Percentiles rank a stretch among this genome's conserved stretches.
Evolutionary conservation across 2,329 filamentous ascomycete genomes (phyloP).

Genomic region (Phoma sp.): DNA sequence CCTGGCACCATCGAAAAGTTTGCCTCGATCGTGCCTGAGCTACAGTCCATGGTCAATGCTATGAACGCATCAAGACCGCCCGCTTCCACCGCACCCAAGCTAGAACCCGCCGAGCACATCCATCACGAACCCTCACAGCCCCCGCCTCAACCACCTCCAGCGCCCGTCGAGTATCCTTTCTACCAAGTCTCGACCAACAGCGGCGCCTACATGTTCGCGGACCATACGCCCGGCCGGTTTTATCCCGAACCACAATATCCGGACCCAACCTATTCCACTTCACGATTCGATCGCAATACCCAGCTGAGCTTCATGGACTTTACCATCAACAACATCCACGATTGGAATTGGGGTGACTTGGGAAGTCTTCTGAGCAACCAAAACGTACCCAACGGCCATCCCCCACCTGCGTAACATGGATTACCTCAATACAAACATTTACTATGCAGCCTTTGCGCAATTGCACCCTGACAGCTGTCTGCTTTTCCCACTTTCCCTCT

Average conservation of each 20-base stretch:
- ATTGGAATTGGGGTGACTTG: constrained; percentile 46
- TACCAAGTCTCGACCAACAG: constrained; percentile 33
- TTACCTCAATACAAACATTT: too few species aligned
- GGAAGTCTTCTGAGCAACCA: constrained; percentile 36
- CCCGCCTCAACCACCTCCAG: constrained; percentile 18
- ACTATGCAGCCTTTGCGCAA: neutral
- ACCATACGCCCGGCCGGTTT: constrained; percentile 29
- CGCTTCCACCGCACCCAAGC: neutral
- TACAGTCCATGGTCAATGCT: constrained; percentile 43
- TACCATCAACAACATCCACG: constrained; percentile 43
- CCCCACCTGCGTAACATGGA: constrained; percentile 5
- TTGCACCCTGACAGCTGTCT: too few species aligned
- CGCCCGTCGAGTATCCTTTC: constrained; percentile 26
- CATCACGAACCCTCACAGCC: constrained; percentile 12
- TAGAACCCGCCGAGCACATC: constrained; percentile 11
- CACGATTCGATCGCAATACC: constrained; percentile 35
- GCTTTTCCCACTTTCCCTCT: too few species aligned
- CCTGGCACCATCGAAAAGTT: constrained; percentile 50
- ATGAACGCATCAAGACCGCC: constrained; percentile 24
- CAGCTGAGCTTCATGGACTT: constrained; percentile 48
- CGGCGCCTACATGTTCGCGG: constrained; percentile 41
- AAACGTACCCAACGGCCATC: constrained; percentile 19
- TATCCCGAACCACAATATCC: constrained; percentile 31
- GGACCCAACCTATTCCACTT: constrained; percentile 21
- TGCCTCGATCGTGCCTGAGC: constrained; percentile 45